Percentiles rank a stretch among this genome's conserved stretches.
phyloP scores from a whole-genome alignment of 2,329 filamentous ascomycete genomes.

The Paecilomyces fulvus region DNA sequence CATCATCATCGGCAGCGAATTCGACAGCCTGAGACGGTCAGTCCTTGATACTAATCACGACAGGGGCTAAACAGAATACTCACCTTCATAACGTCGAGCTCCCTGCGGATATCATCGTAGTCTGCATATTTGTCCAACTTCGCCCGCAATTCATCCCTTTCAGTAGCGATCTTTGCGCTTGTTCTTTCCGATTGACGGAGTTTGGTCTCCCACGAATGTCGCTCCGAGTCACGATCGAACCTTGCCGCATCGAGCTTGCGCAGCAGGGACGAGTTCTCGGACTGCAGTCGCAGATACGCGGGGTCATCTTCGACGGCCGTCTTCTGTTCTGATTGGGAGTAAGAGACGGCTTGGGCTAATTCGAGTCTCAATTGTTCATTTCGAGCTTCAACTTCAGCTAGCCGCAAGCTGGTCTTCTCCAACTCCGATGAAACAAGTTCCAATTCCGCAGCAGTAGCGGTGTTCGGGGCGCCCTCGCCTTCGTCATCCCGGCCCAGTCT shows the following conservation, averaged over 20 bases:
- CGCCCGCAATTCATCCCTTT: conserved; percentile 68
- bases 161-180: conserved; percentile 62
- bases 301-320: conserved; percentile 78
- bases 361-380: conserved; percentile 91
- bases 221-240: conserved; percentile 75
- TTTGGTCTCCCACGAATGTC: conserved; percentile 65
- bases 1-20: conserved; percentile 82
- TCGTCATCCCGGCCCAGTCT: conserved; percentile 67
- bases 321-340: conserved; percentile 51
- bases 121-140: conserved; percentile 87
- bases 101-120: conserved; percentile 93
- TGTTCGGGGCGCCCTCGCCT: conserved; percentile 51
- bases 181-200: conserved; percentile 74
- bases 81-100: conserved; percentile 84
- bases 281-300: conserved; percentile 74
- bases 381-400: conserved; percentile 85
- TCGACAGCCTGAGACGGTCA: conserved; percentile 64
- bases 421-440: conserved; percentile 89
- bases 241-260: conserved; percentile 77
- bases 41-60: conserved; percentile 1
- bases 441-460: conserved; percentile 78
- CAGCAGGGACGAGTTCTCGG: conserved; percentile 86
- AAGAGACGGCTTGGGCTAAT: conserved; percentile 78
- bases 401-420: conserved; percentile 74
- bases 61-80: conserved; percentile 4